Evolutionary conservation across 331 rosid genomes (phyloP).

Genomic region (Quercus tomentella): DNA sequence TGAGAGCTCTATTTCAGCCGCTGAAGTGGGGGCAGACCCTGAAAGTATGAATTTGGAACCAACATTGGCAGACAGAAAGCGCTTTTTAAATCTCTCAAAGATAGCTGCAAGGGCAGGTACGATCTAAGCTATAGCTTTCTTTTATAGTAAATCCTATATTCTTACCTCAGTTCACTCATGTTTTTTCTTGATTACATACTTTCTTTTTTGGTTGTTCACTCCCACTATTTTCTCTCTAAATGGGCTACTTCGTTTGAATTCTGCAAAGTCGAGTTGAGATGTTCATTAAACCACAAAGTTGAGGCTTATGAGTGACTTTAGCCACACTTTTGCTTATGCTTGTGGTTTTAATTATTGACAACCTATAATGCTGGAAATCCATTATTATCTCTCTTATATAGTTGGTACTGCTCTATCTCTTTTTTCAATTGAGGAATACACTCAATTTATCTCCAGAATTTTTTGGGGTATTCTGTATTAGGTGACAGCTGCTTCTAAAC

Average conservation of each 20-base stretch:
- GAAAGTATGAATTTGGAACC: conserved; percentile 26
- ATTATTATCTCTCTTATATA: not conserved
- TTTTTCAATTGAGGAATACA: not conserved
- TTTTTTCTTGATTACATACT: not conserved
- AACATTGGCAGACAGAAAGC: conserved; percentile 73
- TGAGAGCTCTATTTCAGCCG: conserved; percentile 27
- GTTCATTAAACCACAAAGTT: not conserved
- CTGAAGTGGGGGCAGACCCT: conserved; percentile 54
- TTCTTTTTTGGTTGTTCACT: not conserved
- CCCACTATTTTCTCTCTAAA: conserved; percentile 8
- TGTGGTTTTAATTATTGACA: not conserved
- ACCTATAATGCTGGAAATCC: conserved; percentile 6
- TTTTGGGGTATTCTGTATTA: not conserved
- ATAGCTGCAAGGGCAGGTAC: conserved; percentile 90
- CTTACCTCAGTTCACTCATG: not conserved
- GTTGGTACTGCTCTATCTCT: not conserved
- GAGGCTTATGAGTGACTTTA: conserved; percentile 5
- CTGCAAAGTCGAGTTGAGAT: conserved; percentile 7
- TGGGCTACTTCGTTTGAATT: not conserved
- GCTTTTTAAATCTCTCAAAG: conserved; percentile 81
- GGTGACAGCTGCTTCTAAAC: not conserved
- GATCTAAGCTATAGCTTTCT: not conserved
- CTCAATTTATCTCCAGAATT: not conserved
- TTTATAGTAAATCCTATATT: not conserved
- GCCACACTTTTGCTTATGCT: not conserved